Base-by-base conservation (phyloP, 1,139 yeast species). In the Petasospora fabianii region DNA sequence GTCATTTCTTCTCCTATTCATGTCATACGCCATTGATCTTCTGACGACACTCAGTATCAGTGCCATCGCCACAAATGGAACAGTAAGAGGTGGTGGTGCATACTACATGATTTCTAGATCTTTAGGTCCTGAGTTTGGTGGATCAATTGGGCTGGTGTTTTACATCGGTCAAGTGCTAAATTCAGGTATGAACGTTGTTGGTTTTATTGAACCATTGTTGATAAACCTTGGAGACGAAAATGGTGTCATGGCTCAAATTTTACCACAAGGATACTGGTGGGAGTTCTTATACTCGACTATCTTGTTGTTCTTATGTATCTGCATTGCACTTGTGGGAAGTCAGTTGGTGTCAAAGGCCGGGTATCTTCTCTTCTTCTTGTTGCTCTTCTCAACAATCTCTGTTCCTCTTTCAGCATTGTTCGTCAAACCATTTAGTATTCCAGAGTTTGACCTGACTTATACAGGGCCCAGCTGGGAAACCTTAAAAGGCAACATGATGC, bases 301-400 rank as follows among this genome's bases (percentile, higher is more conserved):
- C 0, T 69, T 90, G 36, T 66, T 92, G 43, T 70, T 84, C 2
- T 32, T 79, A 0, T 92, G 97, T 59, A 80, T 95, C 1, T 69
- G 77, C 17, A 73, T 92, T 30, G 86, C 97, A 16, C 62, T 88
- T 43, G 80, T 86, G 22, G 97, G 97, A 0, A 81, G 97, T 0
- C 73, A 77, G 24, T 64, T 87, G 24, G 96, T 92, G 14, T 84
- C 96, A 0, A 79, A 77, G 49, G 87, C 96, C 2, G 96, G 96
- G 1, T 76, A 81, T 35, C 66, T 84, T 31, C 62, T 92, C 29
- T 88, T 90, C 54, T 69, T 81, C 27, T 60, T 87, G 3, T 67
- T 92, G 42, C 67, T 86, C 0, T 50, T 79, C 4, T 81, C 96
- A 4, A 88, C 95, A 0, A 46, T 87, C 2, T 84, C 96, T 0